Conservation (phyloP, 2,329 filamentous ascomycete genomes). For the Fusarium gaditjirri region DNA sequence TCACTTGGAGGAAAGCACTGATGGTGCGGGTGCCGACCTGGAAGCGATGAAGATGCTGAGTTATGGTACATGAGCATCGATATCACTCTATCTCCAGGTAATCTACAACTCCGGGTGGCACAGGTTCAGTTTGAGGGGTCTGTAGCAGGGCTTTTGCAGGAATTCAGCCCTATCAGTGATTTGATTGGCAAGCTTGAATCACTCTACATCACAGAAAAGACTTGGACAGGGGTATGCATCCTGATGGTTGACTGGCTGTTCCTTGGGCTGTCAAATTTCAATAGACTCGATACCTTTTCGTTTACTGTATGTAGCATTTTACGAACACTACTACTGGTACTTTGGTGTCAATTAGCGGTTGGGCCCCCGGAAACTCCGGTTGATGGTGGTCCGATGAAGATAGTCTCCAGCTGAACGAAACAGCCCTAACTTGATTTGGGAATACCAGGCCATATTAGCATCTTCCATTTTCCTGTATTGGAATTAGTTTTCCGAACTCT, state of each 20-base stretch:
- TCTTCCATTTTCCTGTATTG: no score
- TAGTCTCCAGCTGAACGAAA: no score
- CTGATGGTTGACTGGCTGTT: background rate
- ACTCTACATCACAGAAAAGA: background rate
- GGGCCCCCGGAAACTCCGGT: no score
- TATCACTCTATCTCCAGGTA: rapidly evolving
- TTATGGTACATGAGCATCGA: background rate
- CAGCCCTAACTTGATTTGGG: no score
- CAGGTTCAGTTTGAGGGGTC: background rate
- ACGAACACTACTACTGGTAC: no score
- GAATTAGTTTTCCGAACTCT: no score
- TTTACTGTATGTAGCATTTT: no score
- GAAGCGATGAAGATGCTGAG: background rate
- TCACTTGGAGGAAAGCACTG: background rate
- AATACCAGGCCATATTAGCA: no score
- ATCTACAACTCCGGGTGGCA: background rate
- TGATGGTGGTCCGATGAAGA: no score
- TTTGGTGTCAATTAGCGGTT: no score
- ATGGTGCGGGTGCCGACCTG: no score
- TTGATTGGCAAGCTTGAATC: background rate
- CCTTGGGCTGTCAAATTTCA: rapidly evolving
- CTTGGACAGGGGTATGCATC: rapidly evolving
- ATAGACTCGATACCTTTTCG: background rate
- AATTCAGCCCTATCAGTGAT: background rate
- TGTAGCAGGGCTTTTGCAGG: background rate